A percentile compares a stretch with the other conserved stretches of the same genome.
phyloP scores from a whole-genome alignment of 1,284 basidiomycete species.

The Anthracocystis setariae region DNA sequence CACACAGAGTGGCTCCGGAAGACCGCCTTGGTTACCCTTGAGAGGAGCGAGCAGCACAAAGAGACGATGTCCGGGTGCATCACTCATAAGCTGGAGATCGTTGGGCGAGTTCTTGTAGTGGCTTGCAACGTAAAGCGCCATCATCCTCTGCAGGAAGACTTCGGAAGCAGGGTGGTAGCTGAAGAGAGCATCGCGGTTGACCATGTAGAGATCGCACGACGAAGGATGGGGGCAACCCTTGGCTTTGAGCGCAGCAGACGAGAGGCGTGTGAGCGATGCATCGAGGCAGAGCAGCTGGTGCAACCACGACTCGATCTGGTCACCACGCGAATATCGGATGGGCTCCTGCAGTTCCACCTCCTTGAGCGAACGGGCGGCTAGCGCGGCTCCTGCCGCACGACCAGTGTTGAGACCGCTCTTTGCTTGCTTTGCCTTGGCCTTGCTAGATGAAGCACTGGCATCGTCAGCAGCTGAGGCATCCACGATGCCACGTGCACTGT shows the following conservation, averaged over 20 bases:
- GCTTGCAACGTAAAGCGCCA: slow-evolving; percentile 94
- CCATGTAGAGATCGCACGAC: slow-evolving; percentile 92
- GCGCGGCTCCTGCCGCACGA: slow-evolving; percentile 60
- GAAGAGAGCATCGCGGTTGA: slow-evolving; percentile 95
- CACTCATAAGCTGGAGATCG: slow-evolving; percentile 93
- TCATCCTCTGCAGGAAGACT: slow-evolving; percentile 96
- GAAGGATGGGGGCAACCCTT: slow-evolving; percentile 80
- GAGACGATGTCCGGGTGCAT: slow-evolving; percentile 95
- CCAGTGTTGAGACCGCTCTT: slow-evolving; percentile 48
- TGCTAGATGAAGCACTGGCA: slow-evolving; percentile 70
- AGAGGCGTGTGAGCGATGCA: slow-evolving; percentile 78
- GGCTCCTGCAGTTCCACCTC: slow-evolving; percentile 96
- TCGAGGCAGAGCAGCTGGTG: slow-evolving; percentile 91
- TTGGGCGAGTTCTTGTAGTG: slow-evolving; percentile 99
- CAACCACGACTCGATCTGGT: slow-evolving; percentile 94
- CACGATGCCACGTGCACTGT: slow-evolving; percentile 72
- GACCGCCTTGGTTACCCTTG: slow-evolving; percentile 35
- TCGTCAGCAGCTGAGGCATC: slow-evolving; percentile 58
- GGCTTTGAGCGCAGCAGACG: slow-evolving; percentile 58
- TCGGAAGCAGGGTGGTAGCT: slow-evolving; percentile 97
- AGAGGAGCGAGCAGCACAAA: slow-evolving; percentile 88
- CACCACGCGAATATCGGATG: slow-evolving; percentile 88
- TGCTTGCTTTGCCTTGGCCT: slow-evolving; percentile 70
- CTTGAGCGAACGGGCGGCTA: slow-evolving; percentile 78
- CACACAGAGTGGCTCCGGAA: slow-evolving; percentile 81